These are phyloP conservation scores for Daldinia grandis DNA, from an alignment of 495 filamentous ascomycete species.

Conservation along the genomic window DNA sequence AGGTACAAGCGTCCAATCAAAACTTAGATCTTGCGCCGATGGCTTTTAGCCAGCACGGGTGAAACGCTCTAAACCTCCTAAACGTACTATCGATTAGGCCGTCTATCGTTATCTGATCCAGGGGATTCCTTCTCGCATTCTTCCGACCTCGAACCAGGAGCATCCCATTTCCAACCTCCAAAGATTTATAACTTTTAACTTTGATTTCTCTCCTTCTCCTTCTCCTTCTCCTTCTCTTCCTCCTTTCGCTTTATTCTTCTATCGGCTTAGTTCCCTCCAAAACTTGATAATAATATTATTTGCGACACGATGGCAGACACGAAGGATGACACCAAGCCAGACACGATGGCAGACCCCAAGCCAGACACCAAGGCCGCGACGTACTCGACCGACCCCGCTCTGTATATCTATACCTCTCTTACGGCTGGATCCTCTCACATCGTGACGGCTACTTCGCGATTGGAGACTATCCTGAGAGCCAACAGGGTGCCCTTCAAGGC, in stretches of 20 bases:
- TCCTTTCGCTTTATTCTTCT: not conserved
- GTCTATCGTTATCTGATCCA: slow-evolving; percentile 26
- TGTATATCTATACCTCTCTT: slow-evolving; percentile 93
- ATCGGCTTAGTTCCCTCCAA: not conserved
- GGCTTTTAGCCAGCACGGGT: not conserved
- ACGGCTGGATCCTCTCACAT: slow-evolving; percentile 97
- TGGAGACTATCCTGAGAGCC: slow-evolving; percentile 95
- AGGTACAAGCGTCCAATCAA: slow-evolving; percentile 22
- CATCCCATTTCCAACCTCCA: slow-evolving; percentile 5
- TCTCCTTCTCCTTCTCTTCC: not conserved
- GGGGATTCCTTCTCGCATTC: slow-evolving; percentile 27
- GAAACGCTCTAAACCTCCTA: slow-evolving; percentile 14
- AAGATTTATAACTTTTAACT: slow-evolving; percentile 20
- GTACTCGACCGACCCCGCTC: slow-evolving; percentile 77
- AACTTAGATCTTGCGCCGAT: slow-evolving; percentile 10
- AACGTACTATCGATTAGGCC: slow-evolving; percentile 32
- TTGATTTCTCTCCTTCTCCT: slow-evolving; percentile 12
- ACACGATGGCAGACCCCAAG: slow-evolving; percentile 64
- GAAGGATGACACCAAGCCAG: too few relatives aligned
- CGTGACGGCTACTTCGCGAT: slow-evolving; percentile 90
- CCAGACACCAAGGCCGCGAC: slow-evolving; percentile 57
- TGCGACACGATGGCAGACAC: slow-evolving; percentile 52
- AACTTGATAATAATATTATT: not conserved
- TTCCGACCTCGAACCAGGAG: slow-evolving; percentile 17
- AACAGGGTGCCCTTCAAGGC: slow-evolving; percentile 93